Evolutionary conservation across 192 early-diverging fungal genomes (phyloP).

Genomic region (Coemansia sp.): DNA sequence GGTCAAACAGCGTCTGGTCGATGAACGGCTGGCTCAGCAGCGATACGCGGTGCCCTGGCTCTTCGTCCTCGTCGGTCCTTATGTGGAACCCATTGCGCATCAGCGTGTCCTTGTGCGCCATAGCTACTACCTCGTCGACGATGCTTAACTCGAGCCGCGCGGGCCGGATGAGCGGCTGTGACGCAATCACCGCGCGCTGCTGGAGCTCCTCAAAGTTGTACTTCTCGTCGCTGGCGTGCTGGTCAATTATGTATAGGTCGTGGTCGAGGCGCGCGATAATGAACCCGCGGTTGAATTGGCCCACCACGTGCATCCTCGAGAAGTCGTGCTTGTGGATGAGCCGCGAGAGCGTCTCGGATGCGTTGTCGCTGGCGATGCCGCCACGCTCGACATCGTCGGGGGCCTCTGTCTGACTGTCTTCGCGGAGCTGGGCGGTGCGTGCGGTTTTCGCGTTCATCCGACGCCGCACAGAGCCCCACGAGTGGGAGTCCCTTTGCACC

Average conservation of each 20-base stretch:
- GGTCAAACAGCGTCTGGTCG: constrained; percentile 71
- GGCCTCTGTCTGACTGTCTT: constrained; percentile 12
- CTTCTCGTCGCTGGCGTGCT: constrained; percentile 98
- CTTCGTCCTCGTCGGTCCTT: constrained; percentile 57
- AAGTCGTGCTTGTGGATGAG: constrained; percentile 80
- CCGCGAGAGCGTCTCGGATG: constrained; percentile 26
- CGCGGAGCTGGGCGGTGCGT: constrained; percentile 10
- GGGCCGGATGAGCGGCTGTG: constrained; percentile 74
- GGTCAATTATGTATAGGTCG: constrained; percentile 91
- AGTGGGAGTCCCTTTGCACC: constrained; percentile 23
- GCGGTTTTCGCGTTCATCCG: constrained; percentile 23
- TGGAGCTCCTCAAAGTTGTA: constrained; percentile 90
- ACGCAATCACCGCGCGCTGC: constrained; percentile 59
- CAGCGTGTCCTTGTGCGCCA: constrained; percentile 66
- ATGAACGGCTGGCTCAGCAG: constrained; percentile 74
- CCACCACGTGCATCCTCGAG: constrained; percentile 76
- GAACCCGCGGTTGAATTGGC: constrained; percentile 98
- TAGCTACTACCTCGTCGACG: constrained; percentile 74
- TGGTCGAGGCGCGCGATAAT: constrained; percentile 72
- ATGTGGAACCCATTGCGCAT: constrained; percentile 83
- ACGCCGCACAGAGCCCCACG: constrained; percentile 11
- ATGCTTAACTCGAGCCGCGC: constrained; percentile 67
- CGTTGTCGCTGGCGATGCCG: constrained; percentile 23
- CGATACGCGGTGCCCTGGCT: constrained; percentile 60
- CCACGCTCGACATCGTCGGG: constrained; percentile 13